These are phyloP conservation scores for Paecilomyces sp. DNA, from an alignment of 2,329 filamentous ascomycete genomes.

Conservation along the genomic window DNA sequence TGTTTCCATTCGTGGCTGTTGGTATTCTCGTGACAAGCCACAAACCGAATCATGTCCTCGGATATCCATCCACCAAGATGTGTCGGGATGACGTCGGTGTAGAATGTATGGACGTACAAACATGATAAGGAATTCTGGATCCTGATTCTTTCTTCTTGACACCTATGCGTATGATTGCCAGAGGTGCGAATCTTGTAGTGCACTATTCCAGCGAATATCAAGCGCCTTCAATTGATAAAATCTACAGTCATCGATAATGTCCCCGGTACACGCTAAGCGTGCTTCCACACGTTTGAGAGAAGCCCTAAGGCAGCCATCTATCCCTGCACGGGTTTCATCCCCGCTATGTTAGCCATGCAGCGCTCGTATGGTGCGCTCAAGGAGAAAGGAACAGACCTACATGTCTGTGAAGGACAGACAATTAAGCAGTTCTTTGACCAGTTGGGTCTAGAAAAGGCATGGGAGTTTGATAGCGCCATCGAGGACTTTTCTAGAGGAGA, in stretches of 20 bases:
- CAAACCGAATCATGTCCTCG: not conserved
- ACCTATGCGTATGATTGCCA: too few relatives aligned
- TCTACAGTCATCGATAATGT: not conserved
- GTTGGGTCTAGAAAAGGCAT: constrained; percentile 2
- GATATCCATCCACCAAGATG: not conserved
- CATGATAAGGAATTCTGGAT: not conserved
- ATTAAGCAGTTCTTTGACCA: constrained; percentile 5
- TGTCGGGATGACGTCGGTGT: not conserved
- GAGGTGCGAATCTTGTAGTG: too few relatives aligned
- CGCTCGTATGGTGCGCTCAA: constrained; percentile 2
- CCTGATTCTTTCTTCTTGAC: too few relatives aligned
- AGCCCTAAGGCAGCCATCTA: constrained; percentile 3
- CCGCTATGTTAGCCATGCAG: constrained; percentile 5
- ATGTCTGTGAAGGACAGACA: constrained; percentile 2
- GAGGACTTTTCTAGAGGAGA: not conserved
- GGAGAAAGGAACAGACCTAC: constrained; percentile 2
- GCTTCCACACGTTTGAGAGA: not conserved
- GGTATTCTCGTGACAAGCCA: not conserved
- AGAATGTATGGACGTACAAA: not conserved
- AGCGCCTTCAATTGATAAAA: not conserved
- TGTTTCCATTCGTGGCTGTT: not conserved
- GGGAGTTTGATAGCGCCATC: constrained; percentile 1
- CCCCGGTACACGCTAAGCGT: not conserved
- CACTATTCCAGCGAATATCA: not conserved
- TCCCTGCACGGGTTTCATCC: constrained; percentile 5